Conservation (phyloP, 306 rosid genomes). For the Biancaea sappan region DNA sequence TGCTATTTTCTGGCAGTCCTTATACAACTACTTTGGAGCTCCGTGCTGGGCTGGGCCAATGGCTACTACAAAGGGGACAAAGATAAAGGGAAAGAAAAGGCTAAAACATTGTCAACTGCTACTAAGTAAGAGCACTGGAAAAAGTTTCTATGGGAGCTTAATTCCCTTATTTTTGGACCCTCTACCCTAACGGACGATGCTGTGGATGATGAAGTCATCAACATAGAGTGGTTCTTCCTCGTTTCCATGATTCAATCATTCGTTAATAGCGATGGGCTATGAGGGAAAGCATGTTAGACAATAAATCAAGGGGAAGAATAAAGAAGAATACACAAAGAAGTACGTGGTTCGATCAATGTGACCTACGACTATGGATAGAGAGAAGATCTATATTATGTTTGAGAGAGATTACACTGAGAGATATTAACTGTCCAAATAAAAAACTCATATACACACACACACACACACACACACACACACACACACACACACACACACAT, state of each 20-base stretch:
- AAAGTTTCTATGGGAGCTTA: constrained; percentile 80
- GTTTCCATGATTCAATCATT: constrained; percentile 93
- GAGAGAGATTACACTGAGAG: too few relatives aligned
- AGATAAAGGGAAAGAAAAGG: constrained; percentile 52
- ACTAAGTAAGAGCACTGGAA: constrained; percentile 83
- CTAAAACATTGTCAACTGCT: constrained; percentile 41
- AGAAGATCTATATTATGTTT: too few relatives aligned
- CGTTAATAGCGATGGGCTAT: constrained; percentile 61
- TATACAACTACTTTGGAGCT: constrained; percentile 60
- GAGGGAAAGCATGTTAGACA: too few relatives aligned
- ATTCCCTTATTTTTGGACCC: constrained; percentile 80
- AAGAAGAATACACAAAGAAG: too few relatives aligned
- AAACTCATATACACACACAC: too few relatives aligned
- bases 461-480: too few relatives aligned
- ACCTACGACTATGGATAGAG: too few relatives aligned
- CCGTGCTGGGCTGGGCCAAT: constrained; percentile 92
- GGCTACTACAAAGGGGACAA: constrained; percentile 93
- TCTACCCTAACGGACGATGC: constrained; percentile 52
- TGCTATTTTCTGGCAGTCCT: constrained; percentile 95
- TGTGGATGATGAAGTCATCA: constrained; percentile 87
- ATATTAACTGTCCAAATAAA: too few relatives aligned
- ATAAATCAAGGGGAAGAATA: too few relatives aligned
- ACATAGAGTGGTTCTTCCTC: constrained; percentile 94
- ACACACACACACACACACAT: too few relatives aligned
- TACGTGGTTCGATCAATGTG: too few relatives aligned